Conservation (phyloP, 2,329 filamentous ascomycete genomes). For the Truncatella angustata region DNA sequence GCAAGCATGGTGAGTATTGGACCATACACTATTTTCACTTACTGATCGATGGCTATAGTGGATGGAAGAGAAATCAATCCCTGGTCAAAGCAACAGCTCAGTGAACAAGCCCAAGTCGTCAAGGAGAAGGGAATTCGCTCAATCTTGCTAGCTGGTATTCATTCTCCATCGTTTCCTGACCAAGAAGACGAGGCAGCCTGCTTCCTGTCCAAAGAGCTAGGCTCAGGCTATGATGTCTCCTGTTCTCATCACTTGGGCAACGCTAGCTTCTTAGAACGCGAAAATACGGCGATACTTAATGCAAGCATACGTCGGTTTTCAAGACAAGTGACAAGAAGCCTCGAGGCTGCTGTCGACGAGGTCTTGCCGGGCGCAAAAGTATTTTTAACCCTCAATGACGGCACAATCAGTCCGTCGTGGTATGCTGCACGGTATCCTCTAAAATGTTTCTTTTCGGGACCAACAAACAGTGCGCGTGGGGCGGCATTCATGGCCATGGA, state of each 20-base stretch:
- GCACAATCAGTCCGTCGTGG: conserved; percentile 51
- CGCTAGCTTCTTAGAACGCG: conserved; percentile 53
- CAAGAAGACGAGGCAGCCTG: background rate
- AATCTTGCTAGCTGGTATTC: background rate
- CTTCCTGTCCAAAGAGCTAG: conserved; percentile 17
- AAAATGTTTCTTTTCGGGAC: conserved; percentile 57
- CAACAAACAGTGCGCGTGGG: conserved; percentile 60
- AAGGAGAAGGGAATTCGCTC: background rate
- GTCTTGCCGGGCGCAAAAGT: conserved; percentile 49
- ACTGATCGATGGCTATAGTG: background rate
- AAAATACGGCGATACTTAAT: conserved; percentile 62
- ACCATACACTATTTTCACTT: background rate
- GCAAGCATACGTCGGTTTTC: conserved; percentile 57
- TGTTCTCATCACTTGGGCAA: conserved; percentile 48
- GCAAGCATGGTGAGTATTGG: no score
- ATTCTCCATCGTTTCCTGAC: background rate
- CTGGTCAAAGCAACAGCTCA: background rate
- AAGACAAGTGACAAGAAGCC: conserved; percentile 49
- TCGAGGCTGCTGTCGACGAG: conserved; percentile 45
- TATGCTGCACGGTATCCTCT: conserved; percentile 54
- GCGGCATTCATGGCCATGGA: conserved; percentile 53
- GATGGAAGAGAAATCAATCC: background rate
- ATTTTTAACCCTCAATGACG: conserved; percentile 61
- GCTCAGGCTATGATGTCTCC: conserved; percentile 40
- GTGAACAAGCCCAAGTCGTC: background rate